Evolutionary conservation across 2,329 filamentous ascomycete genomes (phyloP), one percentile per base, ranked within the genome.

Genomic region (Escovopsis weberi): DNA sequence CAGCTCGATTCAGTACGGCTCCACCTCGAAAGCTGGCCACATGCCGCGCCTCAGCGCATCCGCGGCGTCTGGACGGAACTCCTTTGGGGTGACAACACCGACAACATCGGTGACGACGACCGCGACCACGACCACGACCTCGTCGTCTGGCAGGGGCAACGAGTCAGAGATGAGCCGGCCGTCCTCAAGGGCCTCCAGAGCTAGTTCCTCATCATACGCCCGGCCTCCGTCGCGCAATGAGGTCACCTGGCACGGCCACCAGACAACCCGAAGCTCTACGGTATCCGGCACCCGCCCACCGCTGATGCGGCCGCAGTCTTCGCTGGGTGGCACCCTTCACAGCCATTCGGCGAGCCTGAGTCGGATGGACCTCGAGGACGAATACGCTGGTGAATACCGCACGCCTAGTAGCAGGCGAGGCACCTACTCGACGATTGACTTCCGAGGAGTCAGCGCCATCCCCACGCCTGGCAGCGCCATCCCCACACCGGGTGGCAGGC

Each of bases 181-280:
- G 12, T 82, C 77, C 63, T 88, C 83, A 54, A 78, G 83, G 49
- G 76, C 77, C 63, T 88, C 83, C 54, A 78, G 83, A 49, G 76
- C 81, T 52, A 83, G 80, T 56, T 62, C 69, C 44, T 69, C 72
- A 41, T 71, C 68, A 40, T 70, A 69, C 44, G 69, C 68, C 37
- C 66, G 74, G 37, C 73, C 74, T 1, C 58, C 64, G 3, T 78
- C 74, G 45, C 65, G 74, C 46, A 66, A 63, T 15, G 73, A 75
- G 32, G 68, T 70, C 61, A 70, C 63, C 59, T 32, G 28, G 28
- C 28, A 32, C 4, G 28, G 28, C 1, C 72, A 80, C 28, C 78
- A 82, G 8, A 69, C 75, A 49, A 84, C 80, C 52, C 74, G 81
- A 40, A 68, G 76, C 33, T 84, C 80, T 48, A 58, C 28, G 8